Base-by-base conservation (phyloP, 495 filamentous ascomycete species). In the Jackrogersella multiformis region DNA sequence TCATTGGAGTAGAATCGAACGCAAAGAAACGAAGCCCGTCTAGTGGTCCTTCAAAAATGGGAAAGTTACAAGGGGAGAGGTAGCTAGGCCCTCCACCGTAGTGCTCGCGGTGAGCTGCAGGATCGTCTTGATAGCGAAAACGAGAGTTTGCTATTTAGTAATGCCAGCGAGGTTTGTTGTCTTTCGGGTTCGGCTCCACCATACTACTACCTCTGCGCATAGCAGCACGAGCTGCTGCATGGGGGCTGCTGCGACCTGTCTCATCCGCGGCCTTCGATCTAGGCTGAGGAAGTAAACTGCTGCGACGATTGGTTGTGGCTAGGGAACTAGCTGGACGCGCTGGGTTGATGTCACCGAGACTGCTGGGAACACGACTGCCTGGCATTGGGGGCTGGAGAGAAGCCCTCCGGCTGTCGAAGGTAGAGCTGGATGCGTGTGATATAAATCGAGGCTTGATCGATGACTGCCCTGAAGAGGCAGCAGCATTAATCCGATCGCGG, bases 231-330 rank as follows among this genome's bases (percentile, higher is more conserved):
- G 80, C 78, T 0, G 78, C 38, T 6, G 78, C 76, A 38, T 82
- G 79, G 7, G 79, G 78, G 20, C 77, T 79, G 42, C 74, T 66
- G n/a, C 78, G 68, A 4, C 79, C 79, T 2, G 70, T 71, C 2
- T 42, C 45, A n/a, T 65, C 58, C 5, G 70, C 68, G 20, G 28
- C 28, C 24, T 32, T 57, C 13, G 72, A 66, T 52, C 61, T 80
- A 1, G 85, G 82, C 60, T 82, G 78, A 26, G 86, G 85, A 2
- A 87, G 77, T 62, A 86, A 61, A 57, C 83, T 86, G 4, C 68
- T 66, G 6, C 84, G 80, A 41, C 83, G 73, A 39, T 70, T 76
- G 23, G 69, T 71, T n/a, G 68, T 60, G 0, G 82, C 78, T 18
- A 85, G 51, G 5, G 83, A 85, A 68, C 82, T 85, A 41, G 78